Conservation (phyloP, 352 stramenopile genomes). For the Phytophthora ramorum region DNA sequence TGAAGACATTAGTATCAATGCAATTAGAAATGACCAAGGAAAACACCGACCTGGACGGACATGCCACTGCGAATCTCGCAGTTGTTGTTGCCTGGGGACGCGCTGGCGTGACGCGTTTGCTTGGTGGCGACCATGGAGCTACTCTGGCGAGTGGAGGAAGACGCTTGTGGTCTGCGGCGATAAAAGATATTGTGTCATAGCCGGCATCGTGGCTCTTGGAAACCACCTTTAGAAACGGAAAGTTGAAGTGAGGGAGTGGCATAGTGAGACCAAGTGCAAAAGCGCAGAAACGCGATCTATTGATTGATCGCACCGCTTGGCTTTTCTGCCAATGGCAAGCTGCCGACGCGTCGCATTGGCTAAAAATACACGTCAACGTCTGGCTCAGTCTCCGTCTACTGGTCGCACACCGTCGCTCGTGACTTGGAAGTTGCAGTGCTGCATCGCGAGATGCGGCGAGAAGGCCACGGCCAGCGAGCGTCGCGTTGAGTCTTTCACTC, state of each 20-base stretch:
- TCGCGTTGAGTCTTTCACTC: slow-evolving; percentile 30
- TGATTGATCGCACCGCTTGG: slow-evolving; percentile 30
- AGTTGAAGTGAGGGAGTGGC: slow-evolving; percentile 10
- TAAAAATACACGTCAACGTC: slow-evolving; percentile 16
- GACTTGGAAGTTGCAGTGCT: slow-evolving; percentile 61
- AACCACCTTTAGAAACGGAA: slow-evolving; percentile 18
- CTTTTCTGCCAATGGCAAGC: slow-evolving; percentile 23
- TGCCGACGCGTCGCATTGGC: slow-evolving; percentile 3
- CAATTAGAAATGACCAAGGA: too few species aligned
- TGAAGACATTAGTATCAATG: not conserved
- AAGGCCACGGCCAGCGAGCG: slow-evolving; percentile 61
- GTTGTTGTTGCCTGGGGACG: slow-evolving; percentile 26
- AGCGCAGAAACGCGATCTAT: slow-evolving; percentile 30
- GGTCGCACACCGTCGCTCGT: slow-evolving; percentile 56
- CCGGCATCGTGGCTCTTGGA: slow-evolving; percentile 15
- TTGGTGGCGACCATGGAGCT: slow-evolving; percentile 52
- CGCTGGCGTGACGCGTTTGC: slow-evolving; percentile 28
- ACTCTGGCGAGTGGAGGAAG: slow-evolving; percentile 15
- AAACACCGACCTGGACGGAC: slow-evolving; percentile 68
- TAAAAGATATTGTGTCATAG: slow-evolving; percentile 31
- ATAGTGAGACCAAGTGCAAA: slow-evolving; percentile 29
- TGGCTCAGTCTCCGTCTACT: slow-evolving; percentile 24
- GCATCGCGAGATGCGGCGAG: slow-evolving; percentile 56
- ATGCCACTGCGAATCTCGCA: slow-evolving; percentile 86
- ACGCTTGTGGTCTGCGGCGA: slow-evolving; percentile 5